Evolutionary conservation across 2,329 filamentous ascomycete genomes (phyloP).

Genomic region (Claviceps humidiphila): DNA sequence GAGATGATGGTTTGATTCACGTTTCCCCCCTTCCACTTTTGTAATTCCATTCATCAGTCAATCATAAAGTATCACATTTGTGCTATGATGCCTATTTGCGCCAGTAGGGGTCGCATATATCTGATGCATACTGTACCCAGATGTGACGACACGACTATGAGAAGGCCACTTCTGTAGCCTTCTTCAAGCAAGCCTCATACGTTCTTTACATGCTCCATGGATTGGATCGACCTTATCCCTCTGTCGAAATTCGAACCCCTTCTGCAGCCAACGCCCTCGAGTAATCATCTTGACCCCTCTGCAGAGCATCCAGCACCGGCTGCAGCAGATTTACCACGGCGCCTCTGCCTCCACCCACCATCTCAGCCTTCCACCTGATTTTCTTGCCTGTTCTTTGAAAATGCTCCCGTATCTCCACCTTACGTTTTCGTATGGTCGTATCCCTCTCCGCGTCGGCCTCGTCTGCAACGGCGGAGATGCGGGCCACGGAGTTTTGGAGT

Average conservation of each 20-base stretch:
- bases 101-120: too few species aligned
- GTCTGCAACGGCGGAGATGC: constrained; percentile 67
- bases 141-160: too few species aligned
- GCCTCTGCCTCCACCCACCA: constrained; percentile 60
- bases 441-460: constrained; percentile 66
- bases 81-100: too few species aligned
- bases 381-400: constrained; percentile 63
- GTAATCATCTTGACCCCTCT: constrained; percentile 59
- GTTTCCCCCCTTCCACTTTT: too few species aligned
- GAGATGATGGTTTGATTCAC: too few species aligned
- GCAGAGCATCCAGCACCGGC: constrained; percentile 58
- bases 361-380: constrained; percentile 52
- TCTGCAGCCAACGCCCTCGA: constrained; percentile 56
- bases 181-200: too few species aligned
- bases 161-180: too few species aligned
- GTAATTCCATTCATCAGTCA: too few species aligned
- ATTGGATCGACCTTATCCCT: constrained; percentile 15
- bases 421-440: constrained; percentile 51
- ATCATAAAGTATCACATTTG: too few species aligned
- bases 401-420: constrained; percentile 56
- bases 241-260: constrained; percentile 33
- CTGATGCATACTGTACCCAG: too few species aligned
- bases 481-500: constrained; percentile 58
- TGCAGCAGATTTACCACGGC: constrained; percentile 65
- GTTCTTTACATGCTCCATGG: too few species aligned